Evolutionary conservation across 257 asterid species (phyloP), one percentile per base, ranked within the genome.

Genomic region (Jacaranda copaia): DNA sequence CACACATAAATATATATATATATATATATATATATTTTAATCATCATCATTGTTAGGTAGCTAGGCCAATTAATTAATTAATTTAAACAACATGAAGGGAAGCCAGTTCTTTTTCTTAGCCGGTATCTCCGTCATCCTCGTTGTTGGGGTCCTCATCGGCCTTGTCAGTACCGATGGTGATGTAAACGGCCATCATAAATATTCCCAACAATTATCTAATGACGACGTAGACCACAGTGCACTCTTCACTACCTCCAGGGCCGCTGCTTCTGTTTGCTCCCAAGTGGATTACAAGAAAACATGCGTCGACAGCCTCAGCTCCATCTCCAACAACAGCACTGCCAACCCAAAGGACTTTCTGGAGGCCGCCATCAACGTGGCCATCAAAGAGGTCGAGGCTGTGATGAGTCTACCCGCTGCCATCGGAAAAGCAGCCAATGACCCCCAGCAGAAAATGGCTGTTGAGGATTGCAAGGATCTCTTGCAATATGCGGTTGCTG

Each of bases 401-500:
- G 84, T 81, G 4, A 79, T 58, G 72, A 72, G 79, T 0, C 63
- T 66, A 18, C 80, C 87, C 4, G 72, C 35, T 0, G 56, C 62
- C 0, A 52, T 79, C 5, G 89, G 78, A 16, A 45, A 75, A 80
- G 64, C 45, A 0, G 87, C 87, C 51, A 75, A 82, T 0, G 81
- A 79, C 18, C 13, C 89, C 36, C 51, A 78, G 16, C 81, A 86
- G 72, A 84, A 82, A 65, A 86, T 84, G 93, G 90, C 87, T 2
- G 77, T 81, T 6, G 87, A 72, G 1, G 88, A 86, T 68, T 88
- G 93, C 70, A 74, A 84, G 66, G 86, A 76, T 15, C 52, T 88
- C 19, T 64, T 88, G 38, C 61, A 84, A 36, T 83, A 55, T 39
- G 87, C 93, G 1, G 69, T 80, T 0, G 77, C 68, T 1, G 89